phyloP scores from a whole-genome alignment of 352 stramenopile genomes.

The Phytophthora brassicae region DNA sequence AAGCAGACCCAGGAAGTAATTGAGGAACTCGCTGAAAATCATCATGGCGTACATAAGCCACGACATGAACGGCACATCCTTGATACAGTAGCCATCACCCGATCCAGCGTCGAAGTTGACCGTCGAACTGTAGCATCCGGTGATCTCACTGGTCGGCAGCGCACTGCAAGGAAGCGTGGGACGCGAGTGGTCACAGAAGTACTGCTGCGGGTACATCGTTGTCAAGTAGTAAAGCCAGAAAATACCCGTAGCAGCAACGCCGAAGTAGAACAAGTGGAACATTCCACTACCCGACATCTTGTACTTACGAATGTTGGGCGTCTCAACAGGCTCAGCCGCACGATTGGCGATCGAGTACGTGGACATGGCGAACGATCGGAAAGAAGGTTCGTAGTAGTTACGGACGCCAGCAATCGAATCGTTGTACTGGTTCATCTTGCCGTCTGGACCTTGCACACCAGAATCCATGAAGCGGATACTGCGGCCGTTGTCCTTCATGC shows the following conservation, averaged over 20 bases:
- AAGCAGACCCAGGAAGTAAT: conserved; percentile 84
- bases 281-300: conserved; percentile 86
- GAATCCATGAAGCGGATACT: conserved; percentile 90
- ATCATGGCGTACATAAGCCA: conserved; percentile 89
- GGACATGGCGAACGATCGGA: conserved; percentile 88
- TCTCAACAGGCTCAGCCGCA: conserved; percentile 83
- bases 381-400: conserved; percentile 90
- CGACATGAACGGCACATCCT: conserved; percentile 53
- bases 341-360: conserved; percentile 90
- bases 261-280: conserved; percentile 88
- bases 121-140: conserved; percentile 61
- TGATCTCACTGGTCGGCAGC: conserved; percentile 53
- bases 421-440: conserved; percentile 85
- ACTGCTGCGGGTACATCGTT: conserved; percentile 83
- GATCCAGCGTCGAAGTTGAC: conserved; percentile 70
- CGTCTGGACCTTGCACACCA: conserved; percentile 80
- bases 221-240: conserved; percentile 83
- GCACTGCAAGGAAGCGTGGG: conserved; percentile 69
- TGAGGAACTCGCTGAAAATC: conserved; percentile 87
- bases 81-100: conserved; percentile 81
- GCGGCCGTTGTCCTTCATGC: conserved; percentile 73
- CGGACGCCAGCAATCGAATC: conserved; percentile 67
- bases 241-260: conserved; percentile 60
- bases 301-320: conserved; percentile 91
- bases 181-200: conserved; percentile 67